A percentile compares a stretch with the other conserved stretches of the same genome.
Conservation (phyloP, 2,329 filamentous ascomycete species). For the Bipolaris bicolor region DNA sequence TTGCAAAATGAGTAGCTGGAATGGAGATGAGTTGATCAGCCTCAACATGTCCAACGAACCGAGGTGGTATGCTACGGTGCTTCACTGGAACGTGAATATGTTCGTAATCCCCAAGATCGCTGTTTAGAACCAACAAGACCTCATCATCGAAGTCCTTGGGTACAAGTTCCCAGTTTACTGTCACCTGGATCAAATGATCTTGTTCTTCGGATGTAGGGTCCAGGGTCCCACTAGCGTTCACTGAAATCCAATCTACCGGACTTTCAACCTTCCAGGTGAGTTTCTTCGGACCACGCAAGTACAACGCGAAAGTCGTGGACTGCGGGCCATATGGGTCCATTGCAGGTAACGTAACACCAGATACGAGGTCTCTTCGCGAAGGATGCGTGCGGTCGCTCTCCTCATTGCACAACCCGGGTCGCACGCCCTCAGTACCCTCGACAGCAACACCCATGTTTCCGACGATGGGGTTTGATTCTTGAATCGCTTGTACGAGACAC, state of each 20-base stretch:
- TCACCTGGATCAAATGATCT: neutral
- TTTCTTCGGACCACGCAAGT: neutral
- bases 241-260: neutral
- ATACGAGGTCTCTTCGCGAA: neutral
- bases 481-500: conserved; percentile 57
- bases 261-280: neutral
- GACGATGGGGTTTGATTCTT: conserved; percentile 14
- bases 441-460: neutral
- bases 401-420: conserved; percentile 17
- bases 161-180: neutral
- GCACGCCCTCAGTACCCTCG: neutral
- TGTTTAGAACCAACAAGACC: neutral
- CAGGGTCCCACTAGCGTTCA: neutral
- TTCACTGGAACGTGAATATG: neutral
- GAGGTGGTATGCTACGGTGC: neutral
- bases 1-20: neutral
- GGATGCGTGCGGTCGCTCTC: conserved; percentile 38
- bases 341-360: neutral
- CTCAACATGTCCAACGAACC: neutral
- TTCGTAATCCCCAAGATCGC: neutral
- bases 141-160: neutral
- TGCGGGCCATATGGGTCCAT: neutral
- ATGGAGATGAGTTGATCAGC: neutral
- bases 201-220: neutral
- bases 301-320: neutral